Conservation (phyloP, 306 rosid genomes). For the Vigna reflexopilosa region DNA sequence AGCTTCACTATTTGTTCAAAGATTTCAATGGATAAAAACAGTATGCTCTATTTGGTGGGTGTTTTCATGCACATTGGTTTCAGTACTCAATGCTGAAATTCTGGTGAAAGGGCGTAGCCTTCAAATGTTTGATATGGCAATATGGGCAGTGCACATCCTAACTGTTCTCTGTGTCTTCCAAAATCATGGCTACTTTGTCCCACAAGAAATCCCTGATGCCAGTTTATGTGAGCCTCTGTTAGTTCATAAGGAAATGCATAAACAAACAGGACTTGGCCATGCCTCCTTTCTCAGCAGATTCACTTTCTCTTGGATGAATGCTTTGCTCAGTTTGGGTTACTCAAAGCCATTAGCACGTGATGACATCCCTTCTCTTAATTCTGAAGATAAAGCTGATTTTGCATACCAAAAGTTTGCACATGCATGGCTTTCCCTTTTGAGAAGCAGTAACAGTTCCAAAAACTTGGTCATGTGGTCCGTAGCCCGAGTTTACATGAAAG, state of each 20-base stretch:
- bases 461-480: constrained; percentile 56
- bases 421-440: constrained; percentile 53
- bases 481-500: constrained; percentile 52
- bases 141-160: neutral
- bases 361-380: constrained; percentile 61
- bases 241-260: constrained; percentile 41
- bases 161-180: constrained; percentile 7
- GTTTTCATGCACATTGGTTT: neutral
- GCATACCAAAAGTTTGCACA: constrained; percentile 57
- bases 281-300: constrained; percentile 53
- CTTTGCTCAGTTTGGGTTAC: constrained; percentile 31
- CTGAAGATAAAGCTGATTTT: constrained; percentile 62
- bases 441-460: constrained; percentile 37
- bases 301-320: constrained; percentile 67
- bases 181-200: constrained; percentile 11
- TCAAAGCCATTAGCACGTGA: constrained; percentile 56
- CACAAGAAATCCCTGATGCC: constrained; percentile 4
- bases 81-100: neutral
- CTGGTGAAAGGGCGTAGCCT: neutral
- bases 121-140: neutral
- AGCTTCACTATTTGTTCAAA: neutral
- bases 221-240: constrained; percentile 17
- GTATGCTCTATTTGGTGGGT: neutral
- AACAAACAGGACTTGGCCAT: constrained; percentile 26
- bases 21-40: neutral